Evolutionary conservation across 2,329 filamentous ascomycete genomes (phyloP), one percentile per base, ranked within the genome.

Genomic region (Magnaporthiopsis incrustans): DNA sequence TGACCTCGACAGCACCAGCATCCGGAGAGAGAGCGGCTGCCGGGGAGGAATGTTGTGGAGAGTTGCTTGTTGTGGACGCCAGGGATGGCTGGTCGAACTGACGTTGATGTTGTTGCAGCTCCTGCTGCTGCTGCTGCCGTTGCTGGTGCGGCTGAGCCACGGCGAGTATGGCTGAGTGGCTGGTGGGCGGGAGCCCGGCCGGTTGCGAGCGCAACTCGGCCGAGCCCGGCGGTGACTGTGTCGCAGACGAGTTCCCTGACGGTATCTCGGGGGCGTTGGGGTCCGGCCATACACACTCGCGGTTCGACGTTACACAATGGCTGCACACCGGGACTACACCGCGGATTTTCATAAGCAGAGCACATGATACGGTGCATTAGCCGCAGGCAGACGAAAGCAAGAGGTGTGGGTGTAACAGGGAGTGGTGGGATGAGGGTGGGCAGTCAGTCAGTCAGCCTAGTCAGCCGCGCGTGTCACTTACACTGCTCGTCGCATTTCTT

Each of bases 401-500:
- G 44, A 22, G 44, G 10, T 12, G 33, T 10, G 44, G 22, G 44
- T 22, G 32, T 38, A 33, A 22, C 38, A 44, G 14, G 33, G 2
- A n/a, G 59, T 44, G n/a, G 33, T 35, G 33, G 33, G 33, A 22
- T 38, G 18, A 7, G 26, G 59, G n/a, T 26, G 33, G 30, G 7
- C 59, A 60, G 38, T 25, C n/a, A 3, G 15, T 25, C 32, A 30
- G 30, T 30, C 30, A n/a, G 25, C 33, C 38, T 22, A 30, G 30
- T 30, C 30, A n/a, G 25, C 33, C 38, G 59, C 59, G 26, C 26
- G 59, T 11, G 38, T 14, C 18, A 62, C 60, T 56, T 44, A 62
- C 60, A 53, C 27, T 53, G 53, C 71, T 82, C 80, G 67, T 81
- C 79, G 68, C 80, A 82, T 71, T 82, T 83, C 69, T 81, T 79